Base-by-base conservation (phyloP, 2,329 filamentous ascomycete genomes). In the Diaporthe sp. region DNA sequence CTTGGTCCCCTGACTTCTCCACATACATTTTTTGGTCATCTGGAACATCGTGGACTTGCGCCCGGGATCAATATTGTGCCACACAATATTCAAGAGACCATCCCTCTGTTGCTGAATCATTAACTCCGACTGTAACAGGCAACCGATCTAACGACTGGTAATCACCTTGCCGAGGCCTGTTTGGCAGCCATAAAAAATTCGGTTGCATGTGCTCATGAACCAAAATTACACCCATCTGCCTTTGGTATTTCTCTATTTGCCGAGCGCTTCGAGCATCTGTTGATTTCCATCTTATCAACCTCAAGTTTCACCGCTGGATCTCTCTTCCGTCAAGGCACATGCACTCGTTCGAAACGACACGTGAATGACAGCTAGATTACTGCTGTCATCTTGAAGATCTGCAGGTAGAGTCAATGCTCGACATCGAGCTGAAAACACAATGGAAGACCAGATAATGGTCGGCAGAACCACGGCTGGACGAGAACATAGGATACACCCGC, bases 341-440 rank as follows among this genome's bases (percentile, higher is more conserved):
- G 39, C 60, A 63, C 37, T 63, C 10, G 10, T 39, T 39, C n/a
- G 47, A 53, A 68, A 68, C 47, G n/a, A 68, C 31, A 39, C 22
- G 22, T 42, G 47, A 53, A 53, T 25, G 31, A 53, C 47, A 53
- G 47, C 31, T 68, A 9, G 8, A 17, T 3, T 37, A 7, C 20
- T 53, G 65, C 47, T 53, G 65, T 68, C 65, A 68, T 53, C 34
- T 31, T 28, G 31, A 12, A n/a, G 34, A 39, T 39, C 31, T 68
- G 65, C 22, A 53, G 42, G 31, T 12, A 7, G 31, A 28, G 28
- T 51, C 28, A 37, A 68, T 51, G 63, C 44, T 25, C 65, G 15
- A 53, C 31, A 68, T 53, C 65, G 13, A 53, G 47, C 31, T 68
- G 65, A 53, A 68, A 53, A 68, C 31, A 37, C 49, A 8, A 53